A percentile compares a stretch with the other conserved stretches of the same genome.
These are phyloP conservation scores for Sistotremastrum niveocremeum DNA, from an alignment of 768 basidiomycete genomes.

Conservation along the genomic window DNA sequence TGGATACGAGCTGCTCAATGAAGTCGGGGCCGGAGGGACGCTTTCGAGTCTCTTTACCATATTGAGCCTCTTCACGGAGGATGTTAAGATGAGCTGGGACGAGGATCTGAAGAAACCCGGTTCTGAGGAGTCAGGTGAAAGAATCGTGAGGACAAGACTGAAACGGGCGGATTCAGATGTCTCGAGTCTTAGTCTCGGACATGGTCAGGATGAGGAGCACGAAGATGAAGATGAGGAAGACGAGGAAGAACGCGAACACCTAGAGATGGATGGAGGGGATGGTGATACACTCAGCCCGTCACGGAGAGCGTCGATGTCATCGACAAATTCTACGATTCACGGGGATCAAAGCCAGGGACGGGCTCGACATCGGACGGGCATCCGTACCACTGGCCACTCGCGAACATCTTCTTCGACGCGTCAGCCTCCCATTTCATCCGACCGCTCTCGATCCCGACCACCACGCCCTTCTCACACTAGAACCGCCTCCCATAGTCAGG, in stretches of 20 bases:
- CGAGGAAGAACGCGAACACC: no score
- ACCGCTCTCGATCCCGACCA: background rate
- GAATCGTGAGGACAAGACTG: background rate
- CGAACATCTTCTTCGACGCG: no score
- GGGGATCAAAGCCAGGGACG: no score
- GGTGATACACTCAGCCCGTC: no score
- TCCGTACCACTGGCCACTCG: no score
- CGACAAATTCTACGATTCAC: no score
- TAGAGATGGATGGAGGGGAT: no score
- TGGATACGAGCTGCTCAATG: slow-evolving; percentile 91
- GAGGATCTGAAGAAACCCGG: slow-evolving; percentile 19
- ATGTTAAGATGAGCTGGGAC: slow-evolving; percentile 87
- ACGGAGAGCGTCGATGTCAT: no score
- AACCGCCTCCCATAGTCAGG: background rate
- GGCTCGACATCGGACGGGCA: no score
- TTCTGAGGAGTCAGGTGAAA: background rate
- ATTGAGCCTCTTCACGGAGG: slow-evolving; percentile 90
- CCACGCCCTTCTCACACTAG: slow-evolving; percentile 5
- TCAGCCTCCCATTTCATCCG: no score
- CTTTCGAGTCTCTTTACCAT: slow-evolving; percentile 95
- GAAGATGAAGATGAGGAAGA: no score
- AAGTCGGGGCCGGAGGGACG: slow-evolving; percentile 92
- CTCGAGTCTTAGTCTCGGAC: slow-evolving; percentile 39
- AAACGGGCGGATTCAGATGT: slow-evolving; percentile 41
- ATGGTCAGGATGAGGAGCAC: slow-evolving; percentile 1